These are phyloP conservation scores for Globisporangium nodosum DNA, from an alignment of 352 stramenopile species.

Conservation along the genomic window DNA sequence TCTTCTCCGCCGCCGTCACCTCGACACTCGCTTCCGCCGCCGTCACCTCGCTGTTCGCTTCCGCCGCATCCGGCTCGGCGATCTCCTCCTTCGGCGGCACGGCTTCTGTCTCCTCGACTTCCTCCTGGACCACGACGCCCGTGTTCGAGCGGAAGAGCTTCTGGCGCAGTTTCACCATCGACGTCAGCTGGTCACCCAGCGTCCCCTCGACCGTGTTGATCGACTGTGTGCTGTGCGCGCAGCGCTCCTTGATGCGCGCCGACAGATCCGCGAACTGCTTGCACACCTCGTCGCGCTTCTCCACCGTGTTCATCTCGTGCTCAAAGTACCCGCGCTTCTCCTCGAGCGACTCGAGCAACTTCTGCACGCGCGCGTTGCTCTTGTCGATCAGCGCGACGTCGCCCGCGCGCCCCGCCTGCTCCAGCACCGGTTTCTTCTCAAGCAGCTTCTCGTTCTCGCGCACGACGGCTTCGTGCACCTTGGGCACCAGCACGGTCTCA, in stretches of 20 bases:
- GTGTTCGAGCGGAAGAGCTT: constrained; percentile 64
- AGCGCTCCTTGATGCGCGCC: constrained; percentile 72
- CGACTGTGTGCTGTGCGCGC: constrained; percentile 57
- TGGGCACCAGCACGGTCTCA: constrained; percentile 58
- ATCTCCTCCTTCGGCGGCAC: constrained; percentile 1
- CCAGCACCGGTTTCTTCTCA: constrained; percentile 71
- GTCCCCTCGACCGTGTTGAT: constrained; percentile 78
- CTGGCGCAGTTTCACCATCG: constrained; percentile 67
- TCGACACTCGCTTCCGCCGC: constrained; percentile 4
- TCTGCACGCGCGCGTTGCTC: constrained; percentile 58
- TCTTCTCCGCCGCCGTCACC: constrained; percentile 17
- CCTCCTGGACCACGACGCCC: constrained; percentile 29
- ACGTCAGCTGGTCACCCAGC: constrained; percentile 73
- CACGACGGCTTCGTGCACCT: constrained; percentile 64
- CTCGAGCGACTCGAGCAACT: constrained; percentile 56
- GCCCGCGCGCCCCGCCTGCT: constrained; percentile 38
- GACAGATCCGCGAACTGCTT: constrained; percentile 73
- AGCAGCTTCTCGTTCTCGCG: constrained; percentile 79
- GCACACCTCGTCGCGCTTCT: constrained; percentile 73
- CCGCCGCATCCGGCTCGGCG: background rate
- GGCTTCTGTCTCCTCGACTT: constrained; percentile 12
- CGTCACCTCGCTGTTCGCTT: background rate
- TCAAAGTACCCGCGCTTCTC: constrained; percentile 77
- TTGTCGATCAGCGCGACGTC: constrained; percentile 76
- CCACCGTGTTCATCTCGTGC: constrained; percentile 63